Percentiles rank a stretch among this genome's conserved stretches.
These are phyloP conservation scores for Thelonectria olida DNA, from an alignment of 2,329 filamentous ascomycete species.

Conservation along the genomic window DNA sequence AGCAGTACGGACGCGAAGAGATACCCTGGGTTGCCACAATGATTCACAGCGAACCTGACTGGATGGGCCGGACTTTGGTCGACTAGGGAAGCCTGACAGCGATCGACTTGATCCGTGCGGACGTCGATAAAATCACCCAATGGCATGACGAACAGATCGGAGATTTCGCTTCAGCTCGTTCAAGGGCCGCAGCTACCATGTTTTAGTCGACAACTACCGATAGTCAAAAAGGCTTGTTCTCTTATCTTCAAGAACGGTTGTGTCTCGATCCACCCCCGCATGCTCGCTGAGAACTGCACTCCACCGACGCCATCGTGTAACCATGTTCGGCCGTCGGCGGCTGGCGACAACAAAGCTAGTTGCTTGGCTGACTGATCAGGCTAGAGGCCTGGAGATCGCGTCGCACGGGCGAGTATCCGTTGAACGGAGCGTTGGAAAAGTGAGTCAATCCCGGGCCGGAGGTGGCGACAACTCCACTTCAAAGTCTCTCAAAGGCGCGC, in stretches of 20 bases:
- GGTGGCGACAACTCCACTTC: slow-evolving; percentile 30
- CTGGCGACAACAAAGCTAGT: slow-evolving; percentile 13
- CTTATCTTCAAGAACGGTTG: not conserved
- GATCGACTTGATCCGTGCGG: slow-evolving; percentile 7
- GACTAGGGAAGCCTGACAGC: slow-evolving; percentile 15
- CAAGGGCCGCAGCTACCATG: slow-evolving; percentile 3
- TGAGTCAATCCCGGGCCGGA: slow-evolving; percentile 25
- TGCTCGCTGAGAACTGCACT: not conserved
- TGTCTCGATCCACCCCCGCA: slow-evolving; percentile 38
- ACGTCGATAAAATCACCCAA: not conserved
- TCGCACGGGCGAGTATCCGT: not conserved
- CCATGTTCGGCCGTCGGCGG: slow-evolving; percentile 12
- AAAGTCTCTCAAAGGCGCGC: slow-evolving; percentile 19
- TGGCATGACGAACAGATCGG: not conserved
- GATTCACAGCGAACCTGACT: slow-evolving; percentile 69
- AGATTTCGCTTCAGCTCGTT: not conserved
- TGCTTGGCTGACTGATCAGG: slow-evolving; percentile 19
- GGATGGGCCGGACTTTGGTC: slow-evolving; percentile 57
- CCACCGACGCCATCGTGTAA: not conserved
- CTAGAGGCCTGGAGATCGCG: not conserved
- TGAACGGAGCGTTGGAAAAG: slow-evolving; percentile 16
- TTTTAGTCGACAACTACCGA: slow-evolving; percentile 1
- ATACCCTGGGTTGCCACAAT: slow-evolving; percentile 80
- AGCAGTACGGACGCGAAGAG: slow-evolving; percentile 69
- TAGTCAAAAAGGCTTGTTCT: not conserved